Evolutionary conservation across 2,329 filamentous ascomycete genomes (phyloP).

Genomic region (Fusarium foetens): DNA sequence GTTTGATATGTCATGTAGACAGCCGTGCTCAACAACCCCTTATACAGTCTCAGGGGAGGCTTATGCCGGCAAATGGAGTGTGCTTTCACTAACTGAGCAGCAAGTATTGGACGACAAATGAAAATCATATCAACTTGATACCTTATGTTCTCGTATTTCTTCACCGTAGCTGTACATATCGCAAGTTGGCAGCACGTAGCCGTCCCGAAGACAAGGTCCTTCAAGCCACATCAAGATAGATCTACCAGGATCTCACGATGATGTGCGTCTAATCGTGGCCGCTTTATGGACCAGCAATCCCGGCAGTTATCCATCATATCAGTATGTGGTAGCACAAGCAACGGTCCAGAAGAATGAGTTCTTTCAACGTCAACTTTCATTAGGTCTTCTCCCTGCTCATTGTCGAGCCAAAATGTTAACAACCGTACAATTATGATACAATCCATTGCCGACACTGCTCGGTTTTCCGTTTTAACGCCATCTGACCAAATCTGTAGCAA

Average conservation of each 20-base stretch:
- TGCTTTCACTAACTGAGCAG: not conserved
- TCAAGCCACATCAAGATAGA: slow-evolving; percentile 28
- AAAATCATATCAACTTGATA: slow-evolving; percentile 10
- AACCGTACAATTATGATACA: slow-evolving; percentile 26
- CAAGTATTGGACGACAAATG: not conserved
- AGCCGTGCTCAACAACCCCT: not conserved
- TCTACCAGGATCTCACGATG: not conserved
- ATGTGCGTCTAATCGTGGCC: not conserved
- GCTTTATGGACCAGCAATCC: not conserved
- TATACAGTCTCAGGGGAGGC: not conserved
- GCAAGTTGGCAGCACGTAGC: slow-evolving; percentile 24
- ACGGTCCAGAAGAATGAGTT: not conserved
- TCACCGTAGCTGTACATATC: slow-evolving; percentile 1
- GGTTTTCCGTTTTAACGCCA: slow-evolving; percentile 23
- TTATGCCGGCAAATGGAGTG: not conserved
- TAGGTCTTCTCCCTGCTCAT: not conserved
- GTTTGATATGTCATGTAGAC: not conserved
- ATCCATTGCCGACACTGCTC: not conserved
- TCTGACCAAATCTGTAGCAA: not conserved
- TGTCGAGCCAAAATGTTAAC: not conserved
- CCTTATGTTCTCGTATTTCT: slow-evolving; percentile 23
- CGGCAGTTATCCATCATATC: not conserved
- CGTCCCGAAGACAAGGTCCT: slow-evolving; percentile 29
- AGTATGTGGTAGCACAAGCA: not conserved
- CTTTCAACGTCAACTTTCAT: slow-evolving; percentile 9